A percentile compares a stretch with the other conserved stretches of the same genome.
phyloP scores from a whole-genome alignment of 129 eudicot species.

The Flaveria robusta region DNA sequence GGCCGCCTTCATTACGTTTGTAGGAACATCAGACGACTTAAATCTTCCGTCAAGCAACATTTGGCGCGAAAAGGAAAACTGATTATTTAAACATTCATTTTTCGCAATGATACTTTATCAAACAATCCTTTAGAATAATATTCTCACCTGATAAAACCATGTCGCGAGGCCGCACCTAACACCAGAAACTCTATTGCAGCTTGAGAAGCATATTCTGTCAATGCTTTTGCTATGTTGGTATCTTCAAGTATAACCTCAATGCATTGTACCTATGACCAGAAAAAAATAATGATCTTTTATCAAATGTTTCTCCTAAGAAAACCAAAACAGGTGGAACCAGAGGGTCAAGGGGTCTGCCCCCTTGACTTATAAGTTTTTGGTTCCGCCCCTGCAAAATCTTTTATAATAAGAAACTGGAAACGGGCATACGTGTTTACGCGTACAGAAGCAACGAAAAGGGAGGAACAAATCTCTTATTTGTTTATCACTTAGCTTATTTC shows the following conservation, averaged over 20 bases:
- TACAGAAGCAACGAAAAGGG: slow-evolving; percentile 72
- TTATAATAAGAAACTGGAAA: neutral
- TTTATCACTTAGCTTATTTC: slow-evolving; percentile 42
- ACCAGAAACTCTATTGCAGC: slow-evolving; percentile 67
- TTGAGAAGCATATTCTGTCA: slow-evolving; percentile 56
- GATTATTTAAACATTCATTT: slow-evolving; percentile 10
- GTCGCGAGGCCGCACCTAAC: slow-evolving; percentile 77
- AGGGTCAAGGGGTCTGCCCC: too few species aligned
- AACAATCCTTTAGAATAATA: neutral
- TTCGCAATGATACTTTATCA: neutral
- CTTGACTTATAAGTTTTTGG: neutral
- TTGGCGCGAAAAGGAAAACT: neutral
- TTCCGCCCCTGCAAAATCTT: neutral
- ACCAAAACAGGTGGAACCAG: neutral
- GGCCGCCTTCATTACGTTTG: slow-evolving; percentile 48
- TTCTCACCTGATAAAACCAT: slow-evolving; percentile 68
- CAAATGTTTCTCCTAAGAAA: neutral
- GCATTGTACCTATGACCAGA: slow-evolving; percentile 52
- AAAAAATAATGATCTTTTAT: neutral
- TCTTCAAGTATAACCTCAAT: slow-evolving; percentile 69
- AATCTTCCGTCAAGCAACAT: slow-evolving; percentile 45
- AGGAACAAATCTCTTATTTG: slow-evolving; percentile 55
- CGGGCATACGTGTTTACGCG: slow-evolving; percentile 68
- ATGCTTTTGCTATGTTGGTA: slow-evolving; percentile 52
- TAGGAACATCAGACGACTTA: slow-evolving; percentile 58